phyloP scores from a whole-genome alignment of 169 alveolate genomes.

The Plasmodium adleri region DNA sequence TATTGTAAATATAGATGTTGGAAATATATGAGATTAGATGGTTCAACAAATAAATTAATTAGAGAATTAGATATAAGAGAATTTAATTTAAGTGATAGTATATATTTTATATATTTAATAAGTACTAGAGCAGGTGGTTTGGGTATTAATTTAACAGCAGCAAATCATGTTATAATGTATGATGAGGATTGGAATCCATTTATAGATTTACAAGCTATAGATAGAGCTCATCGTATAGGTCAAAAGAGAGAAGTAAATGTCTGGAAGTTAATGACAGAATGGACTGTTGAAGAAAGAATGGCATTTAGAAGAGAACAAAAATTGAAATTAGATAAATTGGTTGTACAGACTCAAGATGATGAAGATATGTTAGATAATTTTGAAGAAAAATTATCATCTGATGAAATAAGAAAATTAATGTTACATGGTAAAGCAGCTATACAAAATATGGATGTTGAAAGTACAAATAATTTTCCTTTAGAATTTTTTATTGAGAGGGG shows the following conservation, averaged over 20 bases:
- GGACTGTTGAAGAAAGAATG: slow-evolving; percentile 99
- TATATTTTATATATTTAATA: slow-evolving; percentile 89
- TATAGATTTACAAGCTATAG: slow-evolving; percentile 99
- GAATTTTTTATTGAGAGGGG: slow-evolving; percentile 78
- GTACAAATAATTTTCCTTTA: slow-evolving; percentile 74
- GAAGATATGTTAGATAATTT: slow-evolving; percentile 76
- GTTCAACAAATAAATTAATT: slow-evolving; percentile 91
- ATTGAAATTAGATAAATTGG: slow-evolving; percentile 89
- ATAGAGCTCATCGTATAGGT: slow-evolving; percentile 99
- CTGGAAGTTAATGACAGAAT: slow-evolving; percentile 96
- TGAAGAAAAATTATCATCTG: slow-evolving; percentile 85
- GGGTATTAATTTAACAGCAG: slow-evolving; percentile 97
- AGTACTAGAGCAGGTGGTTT: slow-evolving; percentile 97
- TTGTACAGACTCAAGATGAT: slow-evolving; percentile 85
- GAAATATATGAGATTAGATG: slow-evolving; percentile 93
- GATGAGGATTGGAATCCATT: slow-evolving; percentile 99
- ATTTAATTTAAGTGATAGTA: slow-evolving; percentile 87
- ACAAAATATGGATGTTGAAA: slow-evolving; percentile 80
- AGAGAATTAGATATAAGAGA: slow-evolving; percentile 93
- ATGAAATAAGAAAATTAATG: slow-evolving; percentile 89
- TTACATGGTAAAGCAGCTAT: slow-evolving; percentile 90
- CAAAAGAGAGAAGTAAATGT: slow-evolving; percentile 98
- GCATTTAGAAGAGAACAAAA: slow-evolving; percentile 96
- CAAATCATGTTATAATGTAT: slow-evolving; percentile 98
- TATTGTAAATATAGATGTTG: slow-evolving; percentile 92